Base-by-base conservation (phyloP, 2,329 filamentous ascomycete species). In the Drechslerella stenobrocha region DNA sequence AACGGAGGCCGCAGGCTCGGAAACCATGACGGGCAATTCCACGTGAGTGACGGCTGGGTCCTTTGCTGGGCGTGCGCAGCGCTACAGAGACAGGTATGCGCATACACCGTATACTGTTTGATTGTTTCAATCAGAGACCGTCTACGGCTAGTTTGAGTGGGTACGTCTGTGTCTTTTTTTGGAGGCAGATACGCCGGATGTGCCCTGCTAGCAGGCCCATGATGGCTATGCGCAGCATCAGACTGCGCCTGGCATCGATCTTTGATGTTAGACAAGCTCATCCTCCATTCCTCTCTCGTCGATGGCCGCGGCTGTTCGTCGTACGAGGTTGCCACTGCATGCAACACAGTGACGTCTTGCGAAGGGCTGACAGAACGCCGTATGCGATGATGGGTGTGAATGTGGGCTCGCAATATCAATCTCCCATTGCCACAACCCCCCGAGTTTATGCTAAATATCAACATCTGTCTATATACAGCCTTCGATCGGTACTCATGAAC, bases 401-500 rank as follows among this genome's bases (percentile, higher is more conserved):
- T n/a, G n/a, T n/a, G n/a, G n/a, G n/a, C n/a, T n/a, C n/a, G n/a
- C n/a, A n/a, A n/a, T n/a, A n/a, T n/a, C n/a, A n/a, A n/a, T n/a
- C n/a, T n/a, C n/a, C n/a, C n/a, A n/a, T n/a, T n/a, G n/a, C n/a
- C n/a, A n/a, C n/a, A n/a, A n/a, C n/a, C n/a, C n/a, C n/a, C n/a
- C n/a, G n/a, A n/a, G 46, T 64, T 64, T 64, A 64, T 64, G 45
- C 59, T 64, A 57, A 56, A 64, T 52, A 45, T 20, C 44, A 23
- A 30, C 18, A 37, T 28, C 42, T 44, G 50, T 37, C 22, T 35
- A 47, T 42, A 35, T 1, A 11, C 35, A 34, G 18, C 15, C 13
- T 35, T 52, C 45, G 28, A 57, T n/a, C n/a, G n/a, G n/a, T n/a
- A n/a, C n/a, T n/a, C n/a, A n/a, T n/a, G n/a, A n/a, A n/a, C n/a